Conservation (phyloP, 73 alveolate species). For the Breviolum minutum region DNA sequence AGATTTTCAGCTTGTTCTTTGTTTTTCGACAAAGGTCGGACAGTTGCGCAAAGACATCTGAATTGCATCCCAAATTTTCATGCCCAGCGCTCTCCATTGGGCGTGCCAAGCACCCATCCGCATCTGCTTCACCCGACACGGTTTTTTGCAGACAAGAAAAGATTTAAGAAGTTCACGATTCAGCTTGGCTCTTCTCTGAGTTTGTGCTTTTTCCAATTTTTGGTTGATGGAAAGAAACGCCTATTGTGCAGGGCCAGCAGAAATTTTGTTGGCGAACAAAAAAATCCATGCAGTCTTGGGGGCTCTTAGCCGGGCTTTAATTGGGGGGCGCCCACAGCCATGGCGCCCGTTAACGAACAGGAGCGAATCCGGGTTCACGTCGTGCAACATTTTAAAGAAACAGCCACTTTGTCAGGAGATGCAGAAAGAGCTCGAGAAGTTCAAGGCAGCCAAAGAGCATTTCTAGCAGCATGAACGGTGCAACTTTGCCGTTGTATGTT, state of each 20-base stretch:
- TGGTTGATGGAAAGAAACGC: no score
- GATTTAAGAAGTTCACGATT: no score
- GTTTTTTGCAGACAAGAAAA: background rate
- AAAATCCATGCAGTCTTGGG: no score
- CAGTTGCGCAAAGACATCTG: background rate
- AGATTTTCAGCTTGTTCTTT: background rate
- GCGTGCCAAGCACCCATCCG: background rate
- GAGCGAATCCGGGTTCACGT: background rate
- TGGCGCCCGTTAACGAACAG: slow-evolving; percentile 90
- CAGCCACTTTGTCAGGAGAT: slow-evolving; percentile 10
- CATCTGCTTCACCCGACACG: background rate
- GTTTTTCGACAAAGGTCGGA: slow-evolving; percentile 45
- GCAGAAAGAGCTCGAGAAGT: slow-evolving; percentile 83
- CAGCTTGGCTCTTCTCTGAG: no score
- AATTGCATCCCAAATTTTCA: background rate
- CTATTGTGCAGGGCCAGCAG: no score
- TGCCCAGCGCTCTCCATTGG: background rate
- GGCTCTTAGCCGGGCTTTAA: no score
- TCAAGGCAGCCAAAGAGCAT: background rate
- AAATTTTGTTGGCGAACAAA: no score
- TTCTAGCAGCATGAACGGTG: no score
- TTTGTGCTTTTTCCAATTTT: no score
- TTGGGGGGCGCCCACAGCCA: background rate
- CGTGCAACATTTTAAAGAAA: background rate
- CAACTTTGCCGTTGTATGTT: no score